Percentiles rank a stretch among this genome's conserved stretches.
Evolutionary conservation across 1,284 basidiomycete genomes (phyloP).

Genomic region (Erythrobasidium hasegawianum): DNA sequence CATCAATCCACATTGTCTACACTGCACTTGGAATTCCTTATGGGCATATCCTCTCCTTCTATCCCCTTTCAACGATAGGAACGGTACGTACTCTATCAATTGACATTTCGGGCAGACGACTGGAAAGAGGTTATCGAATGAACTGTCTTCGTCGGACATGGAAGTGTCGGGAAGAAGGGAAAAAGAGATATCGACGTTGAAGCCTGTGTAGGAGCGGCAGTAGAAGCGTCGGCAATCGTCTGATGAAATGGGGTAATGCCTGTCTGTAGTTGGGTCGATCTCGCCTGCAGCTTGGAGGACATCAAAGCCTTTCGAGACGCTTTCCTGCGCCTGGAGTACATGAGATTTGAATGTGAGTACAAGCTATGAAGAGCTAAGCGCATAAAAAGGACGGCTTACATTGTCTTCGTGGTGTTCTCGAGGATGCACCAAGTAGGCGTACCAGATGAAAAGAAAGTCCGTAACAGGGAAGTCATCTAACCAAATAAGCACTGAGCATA

Average conservation of each 20-base stretch:
- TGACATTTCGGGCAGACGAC: constrained; percentile 25
- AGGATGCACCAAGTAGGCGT: constrained; percentile 29
- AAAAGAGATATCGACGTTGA: constrained; percentile 14
- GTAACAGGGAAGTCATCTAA: constrained; percentile 22
- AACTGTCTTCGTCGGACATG: neutral
- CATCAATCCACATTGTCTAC: constrained; percentile 18
- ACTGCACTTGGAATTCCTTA: constrained; percentile 14
- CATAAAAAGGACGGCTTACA: neutral
- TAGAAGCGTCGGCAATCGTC: neutral
- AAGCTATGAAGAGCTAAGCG: neutral
- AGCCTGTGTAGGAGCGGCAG: constrained; percentile 17
- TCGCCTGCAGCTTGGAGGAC: constrained; percentile 8
- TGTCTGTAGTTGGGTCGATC: constrained; percentile 7
- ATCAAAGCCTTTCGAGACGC: constrained; percentile 18
- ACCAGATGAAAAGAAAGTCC: constrained; percentile 30
- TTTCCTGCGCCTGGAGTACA: neutral
- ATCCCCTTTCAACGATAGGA: constrained; percentile 14
- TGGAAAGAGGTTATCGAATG: constrained; percentile 12
- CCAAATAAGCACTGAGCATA: neutral
- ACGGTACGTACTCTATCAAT: constrained; percentile 16
- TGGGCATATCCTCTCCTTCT: constrained; percentile 25
- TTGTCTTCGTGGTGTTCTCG: constrained; percentile 24
- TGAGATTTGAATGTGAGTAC: neutral
- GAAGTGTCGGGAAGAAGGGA: neutral
- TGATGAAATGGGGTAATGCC: neutral